These are phyloP conservation scores for Epichloe gansuensis DNA, from an alignment of 2,329 filamentous ascomycete genomes.

Conservation along the genomic window DNA sequence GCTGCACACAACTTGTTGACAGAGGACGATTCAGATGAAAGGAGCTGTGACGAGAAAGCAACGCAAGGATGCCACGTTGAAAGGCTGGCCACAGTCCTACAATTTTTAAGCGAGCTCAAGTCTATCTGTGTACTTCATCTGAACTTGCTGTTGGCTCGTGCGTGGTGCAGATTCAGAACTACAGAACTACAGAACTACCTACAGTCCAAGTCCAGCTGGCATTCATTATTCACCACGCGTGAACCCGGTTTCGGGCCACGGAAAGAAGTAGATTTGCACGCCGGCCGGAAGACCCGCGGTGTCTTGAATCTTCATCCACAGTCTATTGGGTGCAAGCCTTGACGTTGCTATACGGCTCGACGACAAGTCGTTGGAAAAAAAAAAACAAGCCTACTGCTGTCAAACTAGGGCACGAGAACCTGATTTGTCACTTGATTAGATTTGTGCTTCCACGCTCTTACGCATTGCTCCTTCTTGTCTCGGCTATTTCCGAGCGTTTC, in stretches of 20 bases:
- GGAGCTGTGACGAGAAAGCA: background rate
- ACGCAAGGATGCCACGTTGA: background rate
- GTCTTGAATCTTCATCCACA: too few species aligned
- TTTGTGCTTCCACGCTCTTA: too few species aligned
- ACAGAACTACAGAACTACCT: background rate
- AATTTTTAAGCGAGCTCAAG: background rate
- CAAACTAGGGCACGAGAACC: too few species aligned
- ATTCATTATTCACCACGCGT: background rate
- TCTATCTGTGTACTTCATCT: background rate
- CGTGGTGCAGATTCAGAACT: background rate
- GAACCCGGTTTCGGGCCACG: background rate
- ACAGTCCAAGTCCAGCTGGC: background rate
- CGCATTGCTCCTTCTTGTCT: background rate
- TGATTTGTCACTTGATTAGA: too few species aligned
- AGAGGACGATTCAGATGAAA: background rate
- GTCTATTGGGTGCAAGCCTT: too few species aligned
- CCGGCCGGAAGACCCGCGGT: too few species aligned
- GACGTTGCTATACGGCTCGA: background rate
- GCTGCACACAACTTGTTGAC: background rate
- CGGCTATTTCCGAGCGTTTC: background rate
- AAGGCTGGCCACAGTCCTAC: background rate
- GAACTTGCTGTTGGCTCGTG: slow-evolving; percentile 1
- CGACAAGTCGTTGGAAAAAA: background rate
- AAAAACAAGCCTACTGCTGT: background rate
- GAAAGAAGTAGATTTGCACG: too few species aligned